Conservation (phyloP, 768 basidiomycete genomes). For the Tricholoma flavovirens region DNA sequence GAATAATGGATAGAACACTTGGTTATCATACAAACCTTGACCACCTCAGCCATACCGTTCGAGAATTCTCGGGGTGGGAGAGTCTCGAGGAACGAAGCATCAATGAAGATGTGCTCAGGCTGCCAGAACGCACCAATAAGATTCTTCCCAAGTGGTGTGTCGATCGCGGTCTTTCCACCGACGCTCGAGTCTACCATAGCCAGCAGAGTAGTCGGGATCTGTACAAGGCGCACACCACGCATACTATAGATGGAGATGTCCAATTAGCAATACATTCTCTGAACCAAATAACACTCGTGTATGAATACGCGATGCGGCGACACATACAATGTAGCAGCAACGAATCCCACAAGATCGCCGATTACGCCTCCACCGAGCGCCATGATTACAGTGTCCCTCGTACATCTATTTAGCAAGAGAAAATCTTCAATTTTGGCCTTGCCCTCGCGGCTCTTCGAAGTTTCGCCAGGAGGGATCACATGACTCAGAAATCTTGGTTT, state of each 20-base stretch:
- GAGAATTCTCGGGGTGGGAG: slow-evolving; percentile 89
- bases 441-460: slow-evolving; percentile 83
- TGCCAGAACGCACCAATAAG: slow-evolving; percentile 99
- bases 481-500: slow-evolving; percentile 69
- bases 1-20: not conserved
- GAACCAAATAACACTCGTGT: not conserved
- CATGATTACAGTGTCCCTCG: slow-evolving; percentile 87
- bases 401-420: slow-evolving; percentile 80
- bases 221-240: slow-evolving; percentile 93
- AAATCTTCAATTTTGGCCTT: slow-evolving; percentile 96
- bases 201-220: slow-evolving; percentile 93
- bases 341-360: slow-evolving; percentile 94
- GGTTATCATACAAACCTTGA: slow-evolving; percentile 60
- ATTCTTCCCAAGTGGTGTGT: slow-evolving; percentile 97
- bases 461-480: slow-evolving; percentile 87
- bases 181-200: slow-evolving; percentile 99
- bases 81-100: slow-evolving; percentile 91
- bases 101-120: slow-evolving; percentile 95
- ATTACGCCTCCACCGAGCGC: slow-evolving; percentile 97
- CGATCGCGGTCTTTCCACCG: slow-evolving; percentile 99
- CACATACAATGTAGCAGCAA: slow-evolving; percentile 92
- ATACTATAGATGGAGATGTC: slow-evolving; percentile 49
- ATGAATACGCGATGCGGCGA: not conserved
- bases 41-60: slow-evolving; percentile 98
- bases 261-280: slow-evolving; percentile 3